phyloP scores from a whole-genome alignment of 176 grass and related monocot genomes.

The Musa itinerans region DNA sequence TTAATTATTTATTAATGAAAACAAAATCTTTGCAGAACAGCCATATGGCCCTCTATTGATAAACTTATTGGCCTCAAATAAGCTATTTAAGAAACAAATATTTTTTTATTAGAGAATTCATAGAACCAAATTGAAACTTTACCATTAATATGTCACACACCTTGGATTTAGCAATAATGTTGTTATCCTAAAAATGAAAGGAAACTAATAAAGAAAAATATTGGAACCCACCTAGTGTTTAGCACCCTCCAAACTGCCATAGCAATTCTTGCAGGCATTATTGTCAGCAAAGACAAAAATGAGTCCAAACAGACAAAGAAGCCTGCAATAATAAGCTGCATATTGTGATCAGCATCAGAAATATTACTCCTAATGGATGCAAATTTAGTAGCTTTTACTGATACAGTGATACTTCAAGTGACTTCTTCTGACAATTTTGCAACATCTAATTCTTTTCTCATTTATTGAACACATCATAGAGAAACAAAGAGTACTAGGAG shows the following conservation, averaged over 20 bases:
- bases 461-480: background rate
- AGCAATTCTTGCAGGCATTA: conserved; percentile 20
- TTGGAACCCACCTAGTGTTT: conserved; percentile 1
- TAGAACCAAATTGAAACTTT: no score
- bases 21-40: no score
- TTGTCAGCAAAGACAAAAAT: conserved; percentile 20
- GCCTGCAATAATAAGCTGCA: conserved; percentile 25
- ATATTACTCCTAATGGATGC: background rate
- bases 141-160: background rate
- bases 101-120: no score
- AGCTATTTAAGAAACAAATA: no score
- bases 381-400: background rate
- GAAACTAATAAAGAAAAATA: background rate
- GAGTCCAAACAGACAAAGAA: conserved; percentile 20
- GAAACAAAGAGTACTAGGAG: no score
- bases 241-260: conserved; percentile 21
- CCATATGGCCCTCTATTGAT: no score
- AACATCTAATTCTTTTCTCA: background rate
- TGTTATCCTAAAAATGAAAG: background rate
- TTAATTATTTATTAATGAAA: no score
- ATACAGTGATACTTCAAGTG: background rate
- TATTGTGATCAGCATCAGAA: conserved; percentile 18
- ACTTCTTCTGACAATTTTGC: background rate
- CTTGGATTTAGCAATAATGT: background rate
- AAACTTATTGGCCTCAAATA: no score